A percentile compares a stretch with the other conserved stretches of the same genome.
Conservation (phyloP, 75 land plant species). For the Selaginella moellendorffii region DNA sequence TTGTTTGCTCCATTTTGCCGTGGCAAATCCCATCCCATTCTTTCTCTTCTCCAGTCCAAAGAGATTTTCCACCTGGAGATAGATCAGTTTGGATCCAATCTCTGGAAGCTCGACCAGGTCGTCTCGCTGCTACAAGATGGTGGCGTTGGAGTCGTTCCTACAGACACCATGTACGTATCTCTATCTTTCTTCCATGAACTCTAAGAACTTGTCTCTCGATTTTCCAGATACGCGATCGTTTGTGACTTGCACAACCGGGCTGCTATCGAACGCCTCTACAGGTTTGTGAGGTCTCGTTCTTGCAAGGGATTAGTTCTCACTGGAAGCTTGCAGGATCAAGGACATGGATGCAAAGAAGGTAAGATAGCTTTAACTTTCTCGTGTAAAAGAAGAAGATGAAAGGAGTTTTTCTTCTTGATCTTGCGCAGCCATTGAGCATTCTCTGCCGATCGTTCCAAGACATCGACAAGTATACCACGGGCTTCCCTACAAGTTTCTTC, state of each 20-base stretch:
- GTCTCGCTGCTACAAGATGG: slow-evolving; percentile 52
- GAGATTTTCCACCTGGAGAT: slow-evolving; percentile 26
- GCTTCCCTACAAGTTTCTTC: slow-evolving; percentile 75
- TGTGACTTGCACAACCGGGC: slow-evolving; percentile 52
- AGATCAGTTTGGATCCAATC: slow-evolving; percentile 43
- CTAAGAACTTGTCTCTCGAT: background rate
- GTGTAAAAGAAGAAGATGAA: background rate
- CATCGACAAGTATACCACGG: slow-evolving; percentile 72
- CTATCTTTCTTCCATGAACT: background rate
- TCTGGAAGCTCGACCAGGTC: slow-evolving; percentile 60
- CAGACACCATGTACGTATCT: slow-evolving; percentile 66
- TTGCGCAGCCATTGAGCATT: slow-evolving; percentile 85
- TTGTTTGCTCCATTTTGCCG: background rate
- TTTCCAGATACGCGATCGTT: slow-evolving; percentile 66
- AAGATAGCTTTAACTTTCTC: slow-evolving; percentile 9
- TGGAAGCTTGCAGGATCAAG: slow-evolving; percentile 55
- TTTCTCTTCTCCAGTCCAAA: background rate
- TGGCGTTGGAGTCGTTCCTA: slow-evolving; percentile 89
- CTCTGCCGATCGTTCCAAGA: slow-evolving; percentile 71
- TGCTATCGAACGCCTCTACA: slow-evolving; percentile 68
- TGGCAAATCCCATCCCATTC: background rate
- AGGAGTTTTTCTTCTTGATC: no score
- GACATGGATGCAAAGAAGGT: slow-evolving; percentile 65
- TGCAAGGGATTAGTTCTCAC: background rate
- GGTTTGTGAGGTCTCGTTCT: slow-evolving; percentile 21